phyloP scores from a whole-genome alignment of 1,139 yeast species.

The Sugiyamaella sp. region DNA sequence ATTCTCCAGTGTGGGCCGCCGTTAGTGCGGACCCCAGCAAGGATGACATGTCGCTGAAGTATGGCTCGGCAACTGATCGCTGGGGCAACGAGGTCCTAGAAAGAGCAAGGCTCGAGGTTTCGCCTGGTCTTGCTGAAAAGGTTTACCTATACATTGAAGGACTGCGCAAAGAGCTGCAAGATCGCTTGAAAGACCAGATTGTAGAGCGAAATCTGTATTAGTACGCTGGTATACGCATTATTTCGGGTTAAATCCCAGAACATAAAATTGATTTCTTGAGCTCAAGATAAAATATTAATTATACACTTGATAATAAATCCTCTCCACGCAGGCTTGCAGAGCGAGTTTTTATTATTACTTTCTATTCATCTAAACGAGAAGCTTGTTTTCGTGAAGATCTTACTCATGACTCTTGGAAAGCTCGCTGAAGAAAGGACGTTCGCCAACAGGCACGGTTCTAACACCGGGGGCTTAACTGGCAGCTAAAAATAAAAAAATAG shows the following conservation, averaged over 20 bases:
- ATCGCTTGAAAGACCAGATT: conserved; percentile 70
- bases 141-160: conserved; percentile 62
- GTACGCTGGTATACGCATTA: background rate
- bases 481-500: too few relatives aligned
- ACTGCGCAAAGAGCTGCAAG: conserved; percentile 66
- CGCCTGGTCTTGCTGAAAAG: conserved; percentile 61
- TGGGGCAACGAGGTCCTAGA: conserved; percentile 67
- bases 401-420: conserved; percentile 27
- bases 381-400: conserved; percentile 20
- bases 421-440: conserved; percentile 32
- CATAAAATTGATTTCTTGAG: too few relatives aligned
- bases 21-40: conserved; percentile 50
- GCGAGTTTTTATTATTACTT: too few relatives aligned
- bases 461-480: too few relatives aligned
- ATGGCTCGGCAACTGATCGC: conserved; percentile 71
- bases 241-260: too few relatives aligned
- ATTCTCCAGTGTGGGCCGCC: conserved; percentile 72
- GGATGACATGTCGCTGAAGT: conserved; percentile 58
- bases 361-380: conserved; percentile 1
- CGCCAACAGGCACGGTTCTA: conserved; percentile 35
- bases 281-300: too few relatives aligned
- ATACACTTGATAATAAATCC: too few relatives aligned
- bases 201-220: conserved; percentile 41
- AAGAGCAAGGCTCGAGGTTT: conserved; percentile 48
- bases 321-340: too few relatives aligned